These are phyloP conservation scores for Sporothrix pallida DNA, from an alignment of 2,329 filamentous ascomycete species.

Conservation along the genomic window DNA sequence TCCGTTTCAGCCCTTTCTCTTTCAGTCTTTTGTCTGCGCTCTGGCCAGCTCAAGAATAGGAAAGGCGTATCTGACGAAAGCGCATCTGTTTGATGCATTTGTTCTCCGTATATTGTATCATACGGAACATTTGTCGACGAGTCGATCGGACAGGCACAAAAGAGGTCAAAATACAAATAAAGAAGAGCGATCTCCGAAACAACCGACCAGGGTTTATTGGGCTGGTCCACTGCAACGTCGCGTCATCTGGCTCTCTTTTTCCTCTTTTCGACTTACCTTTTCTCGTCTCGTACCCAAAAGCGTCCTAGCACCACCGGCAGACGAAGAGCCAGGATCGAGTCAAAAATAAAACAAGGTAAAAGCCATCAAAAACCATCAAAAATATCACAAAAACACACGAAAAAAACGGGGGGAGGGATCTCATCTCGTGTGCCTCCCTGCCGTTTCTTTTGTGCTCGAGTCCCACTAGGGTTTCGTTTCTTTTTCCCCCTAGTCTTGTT, in stretches of 20 bases:
- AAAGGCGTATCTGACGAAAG: not conserved
- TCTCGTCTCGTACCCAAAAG: constrained; percentile 10
- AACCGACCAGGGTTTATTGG: constrained; percentile 8
- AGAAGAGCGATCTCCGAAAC: constrained; percentile 29
- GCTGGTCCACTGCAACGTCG: constrained; percentile 30
- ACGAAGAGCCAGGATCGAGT: not conserved
- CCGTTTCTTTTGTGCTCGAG: not conserved
- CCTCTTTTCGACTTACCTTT: not conserved
- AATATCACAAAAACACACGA: not conserved
- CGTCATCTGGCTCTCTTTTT: constrained; percentile 28
- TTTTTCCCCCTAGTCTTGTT: not conserved
- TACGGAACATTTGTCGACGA: not conserved
- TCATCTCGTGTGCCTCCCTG: constrained; percentile 4
- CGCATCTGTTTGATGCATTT: not conserved
- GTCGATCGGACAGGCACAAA: not conserved
- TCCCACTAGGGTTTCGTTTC: not conserved
- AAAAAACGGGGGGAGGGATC: not conserved
- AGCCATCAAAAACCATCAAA: no score
- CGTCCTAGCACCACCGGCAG: constrained; percentile 22
- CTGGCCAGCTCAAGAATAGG: not conserved
- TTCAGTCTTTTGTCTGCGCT: not conserved
- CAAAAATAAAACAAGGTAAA: not conserved
- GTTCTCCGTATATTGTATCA: not conserved
- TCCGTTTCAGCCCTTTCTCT: constrained; percentile 5
- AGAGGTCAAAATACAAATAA: constrained; percentile 6